Base-by-base conservation (phyloP, 768 basidiomycete species). In the Calvatia gigantea region DNA sequence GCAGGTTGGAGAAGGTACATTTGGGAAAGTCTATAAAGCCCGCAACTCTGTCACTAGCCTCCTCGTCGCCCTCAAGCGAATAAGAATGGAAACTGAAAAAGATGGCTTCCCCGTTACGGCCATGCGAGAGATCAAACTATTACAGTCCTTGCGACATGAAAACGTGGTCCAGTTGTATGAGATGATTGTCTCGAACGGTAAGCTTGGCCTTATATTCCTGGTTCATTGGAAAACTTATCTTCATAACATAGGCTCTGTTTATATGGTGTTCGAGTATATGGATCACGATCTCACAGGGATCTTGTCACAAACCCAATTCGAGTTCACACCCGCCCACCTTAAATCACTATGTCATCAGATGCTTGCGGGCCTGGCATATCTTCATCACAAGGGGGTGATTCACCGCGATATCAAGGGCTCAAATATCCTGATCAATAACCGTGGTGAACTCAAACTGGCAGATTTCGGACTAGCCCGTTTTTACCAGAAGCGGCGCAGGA, bases 201-300 rank as follows among this genome's bases (percentile, higher is more conserved):
- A 61, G 82, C 61, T 11, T 15, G 6, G 53, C 41, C 39, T 56
- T 7, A 38, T 38, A 8, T 41, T 37, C 31, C 19, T 32, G 4
- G 17, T 51, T 7, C 3, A 27, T 42, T 28, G 27, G 31, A 14
- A 35, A 44, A 29, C 19, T 42, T 31, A 55, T 39, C 42, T 61
- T 56, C 8, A 58, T 58, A 38, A 37, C 25, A 57, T 53, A 98
- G 96, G 94, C 56, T 87, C 89, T 45, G 95, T 97, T 38, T 96
- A 93, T 72, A 99, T 99, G 97, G 96, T 99, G 35, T 94, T 98
- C 64, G 95, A 98, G 69, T 99, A 99, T 70, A 91, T 97, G 91
- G 94, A 99, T 64, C 96, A 98, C 67, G 97, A 99, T 67, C 76
- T 99, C 51, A 98, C 95, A 2, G 97, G 97, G 3, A 80, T 98